Base-by-base conservation (phyloP, 495 filamentous ascomycete species). In the Penicillium subrubescens region DNA sequence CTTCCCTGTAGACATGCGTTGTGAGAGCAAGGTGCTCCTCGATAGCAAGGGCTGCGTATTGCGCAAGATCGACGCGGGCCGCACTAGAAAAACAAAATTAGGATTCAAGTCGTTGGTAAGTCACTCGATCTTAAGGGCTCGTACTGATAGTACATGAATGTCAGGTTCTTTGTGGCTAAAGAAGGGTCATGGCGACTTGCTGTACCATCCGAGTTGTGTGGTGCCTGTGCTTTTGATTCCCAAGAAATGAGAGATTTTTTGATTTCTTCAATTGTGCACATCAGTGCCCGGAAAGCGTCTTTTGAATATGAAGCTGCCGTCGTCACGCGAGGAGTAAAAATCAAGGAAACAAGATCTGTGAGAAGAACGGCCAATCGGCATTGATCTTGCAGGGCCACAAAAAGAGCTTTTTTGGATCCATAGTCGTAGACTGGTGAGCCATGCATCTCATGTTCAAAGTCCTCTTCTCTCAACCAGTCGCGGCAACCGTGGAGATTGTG, bases 71-170 rank as follows among this genome's bases (percentile, higher is more conserved):
- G 7, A 78, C 67, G 6, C 65, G 61, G 1, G 75, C 75, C 3
- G 71, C 64, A 29, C 73, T 75, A 54, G 8, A 37, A 25, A 27
- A 27, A 14, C 14, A 54, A 12, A 33, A 29, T 31, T 21, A 54
- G 27, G 5, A 0, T 12, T 54, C 11, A 4, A n/a, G 27, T n/a
- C 8, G 5, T 19, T 31, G 0, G 2, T 7, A 17, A 33, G 31
- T 31, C 27, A 0, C 7, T 33, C 7, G 35, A 15, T 2, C 7
- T n/a, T 3, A 50, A 23, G 43, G 1, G 43, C 7, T 41, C 79
- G 67, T 73, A 84, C 82, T 81, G 75, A 60, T 83, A 84, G 50
- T 81, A 82, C 80, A 83, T 84, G 51, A 78, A 81, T 54, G 82
- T 82, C 51, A 82, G 62, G 35, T 80, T 80, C 8, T 73, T 77